Base-by-base conservation (phyloP, 164 flowering plant species). In the Euptelea pleiosperma region DNA sequence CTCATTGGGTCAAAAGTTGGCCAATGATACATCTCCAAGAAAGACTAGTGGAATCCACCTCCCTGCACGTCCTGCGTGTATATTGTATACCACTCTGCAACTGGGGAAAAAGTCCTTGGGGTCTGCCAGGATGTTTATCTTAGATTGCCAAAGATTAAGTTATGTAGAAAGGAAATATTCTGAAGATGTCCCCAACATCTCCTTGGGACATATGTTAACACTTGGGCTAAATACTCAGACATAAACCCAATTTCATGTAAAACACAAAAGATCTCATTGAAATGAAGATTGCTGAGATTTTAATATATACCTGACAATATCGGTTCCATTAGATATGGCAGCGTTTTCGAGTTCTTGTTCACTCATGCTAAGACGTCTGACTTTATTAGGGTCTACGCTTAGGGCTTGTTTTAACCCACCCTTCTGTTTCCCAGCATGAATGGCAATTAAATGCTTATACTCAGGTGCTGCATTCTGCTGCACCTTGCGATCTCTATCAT, bases 281-380 rank as follows among this genome's bases (percentile, higher is more conserved):
- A 56, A 18, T 15, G 25, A 2, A 8, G 4, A 2, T 31, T 16
- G 34, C 14, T 24, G 6, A 10, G 14, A 37, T 37, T 33, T 21
- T 16, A 18, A 10, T 16, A 16, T 8, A 2, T 52, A 78, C 82
- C 82, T 75, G 61, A 78, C 40, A n/a, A 73, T 48, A 21, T 75
- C 73, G 9, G 42, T 48, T 35, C 58, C 71, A 63, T 75, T 73
- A 26, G 66, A 56, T 26, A 41, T 4, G 31, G 57, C 55, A 36
- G 67, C 72, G 15, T 78, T 73, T 37, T 72, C 77, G 44, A 78
- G 67, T 58, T 51, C 61, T 50, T 60, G 75, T 48, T 78, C 82
- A 31, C 63, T 68, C 63, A 72, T 31, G 64, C 79, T 78, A 31
- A 77, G 43, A 12, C 82, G 73, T 14, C 53, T 52, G 15, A 60